These are phyloP conservation scores for Chiua virens DNA, from an alignment of 768 basidiomycete genomes.

Conservation along the genomic window DNA sequence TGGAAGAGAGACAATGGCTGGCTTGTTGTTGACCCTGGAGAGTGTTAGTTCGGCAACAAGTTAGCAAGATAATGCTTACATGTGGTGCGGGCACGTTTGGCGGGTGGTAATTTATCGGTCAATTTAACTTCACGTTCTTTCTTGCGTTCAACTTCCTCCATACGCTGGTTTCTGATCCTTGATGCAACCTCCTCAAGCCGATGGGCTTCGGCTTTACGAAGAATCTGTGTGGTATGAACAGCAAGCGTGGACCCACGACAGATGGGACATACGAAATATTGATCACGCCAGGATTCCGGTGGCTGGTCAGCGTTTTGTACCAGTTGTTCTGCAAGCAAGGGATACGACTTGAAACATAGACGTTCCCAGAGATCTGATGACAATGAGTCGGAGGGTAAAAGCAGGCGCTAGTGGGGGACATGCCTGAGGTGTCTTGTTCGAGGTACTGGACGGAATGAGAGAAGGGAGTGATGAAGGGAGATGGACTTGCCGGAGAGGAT, in stretches of 20 bases:
- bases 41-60: constrained; percentile 11
- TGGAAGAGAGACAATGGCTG: constrained; percentile 73
- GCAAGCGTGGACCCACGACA: background rate
- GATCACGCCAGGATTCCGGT: constrained; percentile 66
- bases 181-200: constrained; percentile 63
- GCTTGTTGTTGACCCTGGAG: constrained; percentile 37
- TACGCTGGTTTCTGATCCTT: constrained; percentile 63
- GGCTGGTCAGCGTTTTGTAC: constrained; percentile 39
- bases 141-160: constrained; percentile 72
- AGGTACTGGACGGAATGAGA: constrained; percentile 45
- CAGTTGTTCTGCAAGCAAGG: constrained; percentile 51
- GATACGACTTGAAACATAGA: constrained; percentile 62
- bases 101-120: constrained; percentile 65
- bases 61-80: constrained; percentile 42
- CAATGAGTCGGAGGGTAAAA: background rate
- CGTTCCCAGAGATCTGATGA: constrained; percentile 65
- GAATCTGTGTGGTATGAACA: constrained; percentile 38
- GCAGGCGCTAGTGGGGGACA: constrained; percentile 6
- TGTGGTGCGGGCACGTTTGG: constrained; percentile 58
- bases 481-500: constrained; percentile 59
- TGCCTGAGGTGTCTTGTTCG: constrained; percentile 55
- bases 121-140: constrained; percentile 75
- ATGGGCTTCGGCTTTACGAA: constrained; percentile 58
- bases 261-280: constrained; percentile 57
- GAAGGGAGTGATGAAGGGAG: constrained; percentile 3